Evolutionary conservation across 1,284 basidiomycete genomes (phyloP).

Genomic region (Phaffia rhodozyma): DNA sequence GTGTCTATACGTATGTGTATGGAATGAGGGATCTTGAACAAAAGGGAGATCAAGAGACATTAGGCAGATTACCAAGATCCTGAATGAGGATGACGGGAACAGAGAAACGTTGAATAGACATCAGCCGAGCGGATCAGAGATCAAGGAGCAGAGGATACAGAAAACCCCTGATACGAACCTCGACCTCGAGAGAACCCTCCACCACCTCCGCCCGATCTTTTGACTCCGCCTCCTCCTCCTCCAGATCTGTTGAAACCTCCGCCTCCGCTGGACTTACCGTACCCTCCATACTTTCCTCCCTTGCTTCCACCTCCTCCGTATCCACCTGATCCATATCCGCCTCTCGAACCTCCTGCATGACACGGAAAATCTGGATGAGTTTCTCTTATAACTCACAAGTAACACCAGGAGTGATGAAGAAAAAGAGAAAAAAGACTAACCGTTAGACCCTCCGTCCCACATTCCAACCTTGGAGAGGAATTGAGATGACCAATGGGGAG

Average conservation of each 20-base stretch:
- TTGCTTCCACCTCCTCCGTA: constrained; percentile 11
- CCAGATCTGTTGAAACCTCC: not conserved
- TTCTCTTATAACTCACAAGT: not conserved
- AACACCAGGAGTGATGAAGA: not conserved
- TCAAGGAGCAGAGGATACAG: no score
- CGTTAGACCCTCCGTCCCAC: not conserved
- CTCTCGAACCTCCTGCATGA: constrained; percentile 4
- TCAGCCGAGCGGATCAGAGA: no score
- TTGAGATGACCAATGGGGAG: not conserved
- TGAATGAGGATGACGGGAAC: no score
- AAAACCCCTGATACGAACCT: no score
- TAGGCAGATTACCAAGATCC: no score
- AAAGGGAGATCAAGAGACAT: no score
- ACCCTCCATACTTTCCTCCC: constrained; percentile 10
- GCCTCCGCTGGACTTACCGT: not conserved
- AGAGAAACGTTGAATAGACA: no score
- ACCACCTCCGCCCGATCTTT: no score
- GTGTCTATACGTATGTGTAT: no score
- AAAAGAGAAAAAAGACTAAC: not conserved
- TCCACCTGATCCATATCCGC: constrained; percentile 16
- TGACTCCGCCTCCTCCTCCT: no score
- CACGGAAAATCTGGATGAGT: not conserved
- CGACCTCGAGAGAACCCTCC: no score
- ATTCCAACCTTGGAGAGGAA: constrained; percentile 16
- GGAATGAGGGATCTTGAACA: no score